Evolutionary conservation across 202 grass and related monocot species (phyloP), one percentile per base, ranked within the genome.

Genomic region (Setaria viridis): DNA sequence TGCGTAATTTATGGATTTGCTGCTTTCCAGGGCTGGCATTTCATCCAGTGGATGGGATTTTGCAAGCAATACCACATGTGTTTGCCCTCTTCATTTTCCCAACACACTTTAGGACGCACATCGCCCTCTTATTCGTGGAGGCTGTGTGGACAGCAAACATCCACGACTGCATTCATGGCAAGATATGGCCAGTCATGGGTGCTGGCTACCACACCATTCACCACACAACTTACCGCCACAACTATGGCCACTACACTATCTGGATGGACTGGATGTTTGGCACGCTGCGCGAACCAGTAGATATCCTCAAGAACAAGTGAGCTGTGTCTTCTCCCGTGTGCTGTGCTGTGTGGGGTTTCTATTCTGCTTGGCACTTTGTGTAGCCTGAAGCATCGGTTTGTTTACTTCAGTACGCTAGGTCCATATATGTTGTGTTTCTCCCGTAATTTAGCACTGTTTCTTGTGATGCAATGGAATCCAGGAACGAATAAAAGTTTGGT

Each of bases 211-310:
- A 99, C 78, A 96, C 90, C 19, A 93, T 99, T 70, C 97, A 99
- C 87, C 97, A 99, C 57, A 96, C 97, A 14, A 99, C 97, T 0
- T 99, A 99, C 67, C 93, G 88, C 9, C 94, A 99, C 83, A 99
- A 99, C 81, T 99, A 99, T 48, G 93, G 97, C 14, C 97, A 99
- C 82, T 99, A 91, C 83, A 99, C 97, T 12, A 67, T 99, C 58
- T 94, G 88, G 90, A 94, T 99, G 90, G 97, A 99, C 80, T 94
- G 97, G 97, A 84, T 99, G 92, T 99, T 99, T 60, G 88, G 92
- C 58, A 99, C 90, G 9, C 90, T 99, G 72, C 76, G 85, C 17
- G 92, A 94, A 54, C 97, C 97, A 16, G 91, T 91, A 76, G 88
- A 92, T 54, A 82, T 94, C 56, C 70, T 87, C 34, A 95, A 88